Evolutionary conservation across 169 alveolate genomes (phyloP), one percentile per base, ranked within the genome.

Genomic region (Cryptosporidium xiaoi): DNA sequence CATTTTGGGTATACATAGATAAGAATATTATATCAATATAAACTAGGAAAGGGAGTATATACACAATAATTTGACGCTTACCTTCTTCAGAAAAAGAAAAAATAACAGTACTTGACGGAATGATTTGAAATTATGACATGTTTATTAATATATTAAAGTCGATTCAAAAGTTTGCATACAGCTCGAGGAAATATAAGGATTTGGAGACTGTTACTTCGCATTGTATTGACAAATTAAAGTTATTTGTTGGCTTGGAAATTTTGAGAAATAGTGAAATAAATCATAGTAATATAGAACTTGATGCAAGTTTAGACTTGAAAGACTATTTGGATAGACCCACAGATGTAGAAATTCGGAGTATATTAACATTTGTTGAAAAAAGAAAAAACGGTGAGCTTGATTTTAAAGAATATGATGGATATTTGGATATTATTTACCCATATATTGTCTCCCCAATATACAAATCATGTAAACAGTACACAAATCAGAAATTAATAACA

Each of bases 181-280:
- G 67, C 16, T 69, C 83, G 56, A 69, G 68, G 44, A 69, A 69
- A 40, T 69, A 51, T 34, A 69, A 55, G 56, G 83, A 69, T 51
- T 48, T 69, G 67, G 83, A 69, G 40, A 48, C 3, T 51, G 67
- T 24, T 8, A 64, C 83, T 31, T 50, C 83, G 2, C 83, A 69
- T 64, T 69, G 83, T 51, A 69, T 69, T 33, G 83, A 69, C 55
- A 69, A 69, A 51, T 36, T 69, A 33, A 69, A 69, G 66, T 69
- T 69, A 18, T 69, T 69, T 40, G 56, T 56, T 53, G 83, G 68
- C 20, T 69, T 51, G 27, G 15, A 24, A 51, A 51, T 51, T 7
- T 51, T 69, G 16, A 46, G 29, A 51, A 69, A 56, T 56, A 64
- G 56, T 44, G 51, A 67, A 12, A 66, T 31, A 34, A 46, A 69